phyloP scores from a whole-genome alignment of 2,329 filamentous ascomycete species.

The Monosporascus cannonballus region DNA sequence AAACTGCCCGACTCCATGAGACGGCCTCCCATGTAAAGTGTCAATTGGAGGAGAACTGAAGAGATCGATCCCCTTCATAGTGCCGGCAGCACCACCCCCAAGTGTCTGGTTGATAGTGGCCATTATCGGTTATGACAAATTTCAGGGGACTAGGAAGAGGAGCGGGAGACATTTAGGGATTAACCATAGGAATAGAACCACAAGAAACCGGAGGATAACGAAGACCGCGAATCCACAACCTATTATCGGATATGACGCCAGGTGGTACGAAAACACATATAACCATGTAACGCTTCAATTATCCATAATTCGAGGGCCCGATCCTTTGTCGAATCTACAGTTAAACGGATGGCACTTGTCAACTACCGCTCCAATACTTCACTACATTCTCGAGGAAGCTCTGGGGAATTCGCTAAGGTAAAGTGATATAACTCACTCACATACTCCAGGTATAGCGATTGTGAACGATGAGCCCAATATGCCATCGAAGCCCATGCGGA shows the following conservation, averaged over 20 bases:
- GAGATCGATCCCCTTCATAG: conserved; percentile 33
- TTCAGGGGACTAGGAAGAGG: conserved; percentile 36
- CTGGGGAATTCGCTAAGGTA: conserved; percentile 39
- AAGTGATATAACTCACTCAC: conserved; percentile 40
- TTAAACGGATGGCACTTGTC: conserved; percentile 31
- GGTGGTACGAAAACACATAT: too few species aligned
- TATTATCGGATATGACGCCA: too few species aligned
- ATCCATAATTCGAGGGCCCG: too few species aligned
- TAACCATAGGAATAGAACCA: conserved; percentile 42
- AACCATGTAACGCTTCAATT: too few species aligned
- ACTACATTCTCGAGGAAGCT: conserved; percentile 46
- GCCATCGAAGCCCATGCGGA: conserved; percentile 42
- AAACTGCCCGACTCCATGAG: conserved; percentile 32
- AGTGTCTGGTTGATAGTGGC: conserved; percentile 37
- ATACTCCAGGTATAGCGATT: conserved; percentile 45
- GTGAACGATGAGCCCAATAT: conserved; percentile 44
- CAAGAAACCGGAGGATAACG: conserved; percentile 45
- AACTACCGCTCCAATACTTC: conserved; percentile 34
- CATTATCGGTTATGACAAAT: conserved; percentile 38
- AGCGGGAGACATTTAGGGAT: conserved; percentile 42
- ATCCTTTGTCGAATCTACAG: too few species aligned
- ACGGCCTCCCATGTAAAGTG: conserved; percentile 31
- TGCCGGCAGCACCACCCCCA: conserved; percentile 31
- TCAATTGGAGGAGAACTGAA: conserved; percentile 33
- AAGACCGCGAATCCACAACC: conserved; percentile 42